Evolutionary conservation across 805 yeast species (phyloP).

Genomic region (Candida stauntonica): DNA sequence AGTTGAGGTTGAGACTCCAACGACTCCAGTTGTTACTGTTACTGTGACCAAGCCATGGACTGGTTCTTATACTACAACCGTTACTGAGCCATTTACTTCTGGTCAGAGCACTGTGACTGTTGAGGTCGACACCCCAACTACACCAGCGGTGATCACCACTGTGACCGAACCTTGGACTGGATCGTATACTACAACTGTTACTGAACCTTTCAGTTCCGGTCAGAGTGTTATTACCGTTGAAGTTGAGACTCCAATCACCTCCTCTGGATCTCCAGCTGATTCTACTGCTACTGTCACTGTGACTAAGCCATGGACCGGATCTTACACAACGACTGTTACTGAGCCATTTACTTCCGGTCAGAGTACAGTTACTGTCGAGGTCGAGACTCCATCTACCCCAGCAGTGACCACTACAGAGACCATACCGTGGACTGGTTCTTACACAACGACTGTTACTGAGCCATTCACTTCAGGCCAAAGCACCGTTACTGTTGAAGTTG

Average conservation of each 20-base stretch:
- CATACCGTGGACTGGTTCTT: neutral
- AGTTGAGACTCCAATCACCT: constrained; percentile 2
- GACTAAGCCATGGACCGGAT: constrained; percentile 3
- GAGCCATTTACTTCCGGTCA: neutral
- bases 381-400: neutral
- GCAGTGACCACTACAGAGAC: neutral
- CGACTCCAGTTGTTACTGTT: constrained; percentile 3
- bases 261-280: too few relatives aligned
- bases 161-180: constrained; percentile 11
- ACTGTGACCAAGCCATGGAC: constrained; percentile 8
- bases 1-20: constrained; percentile 1
- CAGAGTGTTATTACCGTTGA: neutral
- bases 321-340: constrained; percentile 7
- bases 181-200: constrained; percentile 10
- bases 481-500: neutral
- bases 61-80: constrained; percentile 10
- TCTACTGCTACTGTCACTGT: neutral
- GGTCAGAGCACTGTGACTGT: constrained; percentile 12
- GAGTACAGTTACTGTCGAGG: neutral
- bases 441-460: neutral
- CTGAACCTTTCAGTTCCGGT: constrained; percentile 11
- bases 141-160: neutral
- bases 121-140: constrained; percentile 4
- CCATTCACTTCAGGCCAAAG: neutral
- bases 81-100: constrained; percentile 10